These are phyloP conservation scores for Hamamelis virginiana DNA, from an alignment of 164 flowering plant species.

Conservation along the genomic window DNA sequence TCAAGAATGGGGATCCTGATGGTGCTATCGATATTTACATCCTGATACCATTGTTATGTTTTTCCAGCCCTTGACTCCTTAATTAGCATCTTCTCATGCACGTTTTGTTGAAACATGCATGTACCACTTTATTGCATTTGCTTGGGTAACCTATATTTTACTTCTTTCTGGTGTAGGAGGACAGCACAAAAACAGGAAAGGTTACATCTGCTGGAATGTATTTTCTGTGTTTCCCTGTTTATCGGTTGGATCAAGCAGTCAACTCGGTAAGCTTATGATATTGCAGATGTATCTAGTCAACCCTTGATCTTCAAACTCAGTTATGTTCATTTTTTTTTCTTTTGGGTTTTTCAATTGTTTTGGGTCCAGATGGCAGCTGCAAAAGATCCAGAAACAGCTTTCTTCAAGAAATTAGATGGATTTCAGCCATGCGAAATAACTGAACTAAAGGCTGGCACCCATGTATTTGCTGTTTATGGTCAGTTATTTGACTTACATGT, in stretches of 20 bases:
- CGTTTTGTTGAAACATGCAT: not conserved
- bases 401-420: slow-evolving; percentile 89
- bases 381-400: slow-evolving; percentile 89
- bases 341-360: slow-evolving; percentile 6
- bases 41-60: not conserved
- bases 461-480: slow-evolving; percentile 98
- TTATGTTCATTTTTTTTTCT: not conserved
- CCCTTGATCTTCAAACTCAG: slow-evolving; percentile 1
- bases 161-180: slow-evolving; percentile 58
- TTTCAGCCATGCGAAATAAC: slow-evolving; percentile 95
- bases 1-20: not conserved
- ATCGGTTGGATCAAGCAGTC: slow-evolving; percentile 72
- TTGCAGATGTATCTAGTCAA: not conserved
- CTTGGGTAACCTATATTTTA: not conserved
- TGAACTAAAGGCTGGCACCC: slow-evolving; percentile 89
- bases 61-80: not conserved
- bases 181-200: slow-evolving; percentile 82
- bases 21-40: not conserved
- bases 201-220: slow-evolving; percentile 95
- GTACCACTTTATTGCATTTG: not conserved
- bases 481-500: slow-evolving; percentile 17
- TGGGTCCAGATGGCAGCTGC: slow-evolving; percentile 63
- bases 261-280: slow-evolving; percentile 50
- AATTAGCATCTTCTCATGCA: not conserved
- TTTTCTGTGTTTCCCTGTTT: slow-evolving; percentile 92